A percentile compares a stretch with the other conserved stretches of the same genome.
These are phyloP conservation scores for Ceratobasidium sp. DNA, from an alignment of 1,284 basidiomycete species.

Conservation along the genomic window DNA sequence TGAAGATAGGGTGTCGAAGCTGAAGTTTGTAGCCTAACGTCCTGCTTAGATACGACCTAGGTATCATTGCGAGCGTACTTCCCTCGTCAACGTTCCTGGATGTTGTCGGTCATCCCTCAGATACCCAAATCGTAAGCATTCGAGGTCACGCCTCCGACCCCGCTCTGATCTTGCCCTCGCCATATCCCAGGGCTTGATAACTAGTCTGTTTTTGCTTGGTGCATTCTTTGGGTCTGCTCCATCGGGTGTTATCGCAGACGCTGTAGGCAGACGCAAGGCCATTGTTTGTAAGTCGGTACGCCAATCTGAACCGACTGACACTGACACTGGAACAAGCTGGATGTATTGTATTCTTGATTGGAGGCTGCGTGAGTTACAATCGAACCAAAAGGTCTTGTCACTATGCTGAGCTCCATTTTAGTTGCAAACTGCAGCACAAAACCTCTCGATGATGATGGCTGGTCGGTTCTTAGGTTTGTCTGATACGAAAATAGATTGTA, in stretches of 20 bases:
- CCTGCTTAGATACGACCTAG: slow-evolving; percentile 57
- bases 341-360: slow-evolving; percentile 60
- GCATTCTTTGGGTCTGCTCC: slow-evolving; percentile 38
- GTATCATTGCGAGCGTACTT: slow-evolving; percentile 57
- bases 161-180: slow-evolving; percentile 53
- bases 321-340: slow-evolving; percentile 47
- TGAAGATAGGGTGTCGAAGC: neutral
- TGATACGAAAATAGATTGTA: too few species aligned
- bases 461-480: slow-evolving; percentile 68
- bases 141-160: slow-evolving; percentile 58
- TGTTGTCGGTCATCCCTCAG: slow-evolving; percentile 51
- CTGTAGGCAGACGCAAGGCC: slow-evolving; percentile 51
- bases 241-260: slow-evolving; percentile 52
- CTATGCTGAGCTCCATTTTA: neutral
- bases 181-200: slow-evolving; percentile 22
- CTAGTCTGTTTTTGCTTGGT: slow-evolving; percentile 32
- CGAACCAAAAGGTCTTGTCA: neutral
- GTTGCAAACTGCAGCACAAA: slow-evolving; percentile 63
- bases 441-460: slow-evolving; percentile 69
- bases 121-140: slow-evolving; percentile 49
- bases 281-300: slow-evolving; percentile 50
- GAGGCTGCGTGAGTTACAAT: slow-evolving; percentile 56
- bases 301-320: neutral
- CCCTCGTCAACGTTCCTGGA: slow-evolving; percentile 52
- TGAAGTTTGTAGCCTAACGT: slow-evolving; percentile 44